phyloP scores from a whole-genome alignment of 2,329 filamentous ascomycete genomes.

The Cytospora mali region DNA sequence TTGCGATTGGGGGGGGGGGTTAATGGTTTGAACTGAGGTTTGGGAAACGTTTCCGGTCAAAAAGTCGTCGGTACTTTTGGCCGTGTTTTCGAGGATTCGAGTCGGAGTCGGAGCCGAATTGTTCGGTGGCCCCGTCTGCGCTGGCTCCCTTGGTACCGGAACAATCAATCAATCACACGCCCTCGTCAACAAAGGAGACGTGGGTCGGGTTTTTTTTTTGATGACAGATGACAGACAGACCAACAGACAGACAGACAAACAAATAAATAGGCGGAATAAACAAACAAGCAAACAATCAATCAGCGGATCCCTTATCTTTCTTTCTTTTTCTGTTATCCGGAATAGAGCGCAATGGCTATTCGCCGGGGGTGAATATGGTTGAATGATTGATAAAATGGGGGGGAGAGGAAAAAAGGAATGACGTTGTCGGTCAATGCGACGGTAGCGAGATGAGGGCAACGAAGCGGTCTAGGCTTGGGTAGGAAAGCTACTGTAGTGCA shows the following conservation, averaged over 20 bases:
- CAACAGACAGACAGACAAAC: neutral
- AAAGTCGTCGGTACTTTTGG: slow-evolving; percentile 3
- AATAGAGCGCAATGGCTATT: slow-evolving; percentile 9
- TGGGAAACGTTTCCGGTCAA: too few relatives aligned
- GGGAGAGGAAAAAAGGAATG: neutral
- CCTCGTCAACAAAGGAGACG: slow-evolving; percentile 10
- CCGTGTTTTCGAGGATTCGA: neutral
- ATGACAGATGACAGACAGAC: slow-evolving; percentile 9
- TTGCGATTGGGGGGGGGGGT: slow-evolving; percentile 7
- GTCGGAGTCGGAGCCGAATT: neutral
- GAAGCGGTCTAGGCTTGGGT: slow-evolving; percentile 14
- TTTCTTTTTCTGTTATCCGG: neutral
- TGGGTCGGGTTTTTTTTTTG: slow-evolving; percentile 20
- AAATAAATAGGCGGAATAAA: neutral
- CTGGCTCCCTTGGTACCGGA: slow-evolving; percentile 1
- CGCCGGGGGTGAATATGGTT: slow-evolving; percentile 12
- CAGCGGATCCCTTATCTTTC: neutral
- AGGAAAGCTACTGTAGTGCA: neutral
- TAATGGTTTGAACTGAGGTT: too few relatives aligned
- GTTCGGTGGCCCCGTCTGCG: slow-evolving; percentile 3
- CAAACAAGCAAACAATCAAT: neutral
- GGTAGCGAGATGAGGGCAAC: slow-evolving; percentile 16
- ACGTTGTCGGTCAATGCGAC: slow-evolving; percentile 14
- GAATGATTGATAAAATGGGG: slow-evolving; percentile 13
- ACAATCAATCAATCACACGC: neutral